Conservation (phyloP, 2,329 filamentous ascomycete genomes). For the Exophiala oligosperma region DNA sequence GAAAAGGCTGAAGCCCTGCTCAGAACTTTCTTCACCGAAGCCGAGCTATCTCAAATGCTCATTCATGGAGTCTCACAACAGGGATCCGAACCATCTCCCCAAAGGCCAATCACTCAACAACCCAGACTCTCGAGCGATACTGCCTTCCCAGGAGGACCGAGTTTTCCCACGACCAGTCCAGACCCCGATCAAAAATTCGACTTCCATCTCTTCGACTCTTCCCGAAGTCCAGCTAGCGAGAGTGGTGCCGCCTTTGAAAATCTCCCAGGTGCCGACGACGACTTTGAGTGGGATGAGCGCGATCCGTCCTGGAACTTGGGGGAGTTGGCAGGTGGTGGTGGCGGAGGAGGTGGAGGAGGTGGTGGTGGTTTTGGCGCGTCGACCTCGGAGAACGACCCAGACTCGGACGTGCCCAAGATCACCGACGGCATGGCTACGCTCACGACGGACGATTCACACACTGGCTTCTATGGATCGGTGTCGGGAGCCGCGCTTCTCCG, state of each 20-base stretch:
- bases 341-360: too few relatives aligned
- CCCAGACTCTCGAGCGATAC: not conserved
- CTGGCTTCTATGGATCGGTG: slow-evolving; percentile 22
- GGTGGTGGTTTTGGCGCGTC: not conserved
- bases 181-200: slow-evolving; percentile 11
- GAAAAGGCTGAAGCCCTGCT: slow-evolving; percentile 23
- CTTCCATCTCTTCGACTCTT: slow-evolving; percentile 6
- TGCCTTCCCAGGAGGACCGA: not conserved
- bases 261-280: slow-evolving; percentile 21
- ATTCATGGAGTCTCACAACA: slow-evolving; percentile 15
- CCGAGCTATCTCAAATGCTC: slow-evolving; percentile 21
- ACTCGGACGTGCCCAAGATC: slow-evolving; percentile 19
- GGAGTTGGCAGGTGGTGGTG: slow-evolving; percentile 2
- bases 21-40: slow-evolving; percentile 20
- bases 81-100: not conserved
- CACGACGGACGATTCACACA: slow-evolving; percentile 23
- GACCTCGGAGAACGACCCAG: slow-evolving; percentile 2
- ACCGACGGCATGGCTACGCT: slow-evolving; percentile 26
- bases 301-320: slow-evolving; percentile 18
- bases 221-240: not conserved
- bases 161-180: not conserved
- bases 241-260: slow-evolving; percentile 12
- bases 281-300: slow-evolving; percentile 27
- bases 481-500: slow-evolving; percentile 25
- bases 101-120: not conserved